These are phyloP conservation scores for Pseudogymnoascus sp. DNA, from an alignment of 2,329 filamentous ascomycete genomes.

Conservation along the genomic window DNA sequence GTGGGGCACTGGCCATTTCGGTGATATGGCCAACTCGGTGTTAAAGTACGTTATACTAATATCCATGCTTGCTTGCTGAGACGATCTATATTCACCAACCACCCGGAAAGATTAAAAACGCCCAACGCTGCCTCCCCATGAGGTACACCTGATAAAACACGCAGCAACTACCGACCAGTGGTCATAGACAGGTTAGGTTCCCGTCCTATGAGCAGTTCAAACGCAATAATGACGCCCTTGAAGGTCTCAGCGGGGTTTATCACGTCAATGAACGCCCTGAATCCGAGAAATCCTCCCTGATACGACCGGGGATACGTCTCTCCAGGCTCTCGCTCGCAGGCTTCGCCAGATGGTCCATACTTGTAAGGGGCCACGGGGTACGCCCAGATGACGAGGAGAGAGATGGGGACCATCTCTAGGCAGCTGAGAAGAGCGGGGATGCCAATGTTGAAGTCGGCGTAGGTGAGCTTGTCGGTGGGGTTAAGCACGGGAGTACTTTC, in stretches of 20 bases:
- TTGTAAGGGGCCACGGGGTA: slow-evolving; percentile 21
- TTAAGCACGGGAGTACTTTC: slow-evolving; percentile 17
- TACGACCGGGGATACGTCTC: background rate
- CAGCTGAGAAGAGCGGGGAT: slow-evolving; percentile 22
- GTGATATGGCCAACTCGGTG: too few relatives aligned
- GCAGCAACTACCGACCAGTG: background rate
- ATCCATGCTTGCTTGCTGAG: background rate
- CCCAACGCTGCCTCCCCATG: background rate
- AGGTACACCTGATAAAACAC: background rate
- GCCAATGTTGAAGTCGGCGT: slow-evolving; percentile 21
- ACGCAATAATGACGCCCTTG: background rate
- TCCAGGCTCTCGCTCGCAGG: background rate
- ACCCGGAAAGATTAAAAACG: background rate
- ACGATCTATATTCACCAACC: background rate
- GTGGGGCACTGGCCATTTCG: too few relatives aligned
- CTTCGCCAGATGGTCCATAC: background rate
- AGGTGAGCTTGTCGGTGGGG: slow-evolving; percentile 18
- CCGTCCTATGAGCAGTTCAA: background rate
- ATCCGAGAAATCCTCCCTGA: background rate
- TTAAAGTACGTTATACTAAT: too few relatives aligned
- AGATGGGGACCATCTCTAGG: slow-evolving; percentile 24
- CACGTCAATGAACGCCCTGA: background rate
- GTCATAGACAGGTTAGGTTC: background rate
- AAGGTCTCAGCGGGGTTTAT: background rate
- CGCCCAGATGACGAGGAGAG: slow-evolving; percentile 21